phyloP scores from a whole-genome alignment of 345 rosid species.

The Brassica carinata region DNA sequence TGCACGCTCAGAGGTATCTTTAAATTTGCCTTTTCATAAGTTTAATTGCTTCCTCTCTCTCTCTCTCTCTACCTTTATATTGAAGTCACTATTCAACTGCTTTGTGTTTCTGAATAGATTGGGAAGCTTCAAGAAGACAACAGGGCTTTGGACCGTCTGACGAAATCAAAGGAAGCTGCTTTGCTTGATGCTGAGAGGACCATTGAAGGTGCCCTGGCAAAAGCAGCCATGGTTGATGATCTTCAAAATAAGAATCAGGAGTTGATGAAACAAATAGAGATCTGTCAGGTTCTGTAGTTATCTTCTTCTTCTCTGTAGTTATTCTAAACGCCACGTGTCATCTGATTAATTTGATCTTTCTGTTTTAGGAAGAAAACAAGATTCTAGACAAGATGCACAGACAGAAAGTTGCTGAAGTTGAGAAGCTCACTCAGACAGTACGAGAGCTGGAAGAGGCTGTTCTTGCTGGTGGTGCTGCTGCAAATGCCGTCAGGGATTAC shows the following conservation, averaged over 20 bases:
- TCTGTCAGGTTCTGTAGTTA: slow-evolving; percentile 77
- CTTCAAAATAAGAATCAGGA: slow-evolving; percentile 99
- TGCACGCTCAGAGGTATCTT: slow-evolving; percentile 82
- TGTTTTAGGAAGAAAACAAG: slow-evolving; percentile 92
- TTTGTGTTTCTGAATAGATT: slow-evolving; percentile 57
- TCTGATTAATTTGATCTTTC: not conserved
- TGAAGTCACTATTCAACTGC: not conserved
- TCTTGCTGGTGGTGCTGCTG: slow-evolving; percentile 99
- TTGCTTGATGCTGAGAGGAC: slow-evolving; percentile 97
- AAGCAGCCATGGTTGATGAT: slow-evolving; percentile 99
- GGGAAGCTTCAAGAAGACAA: slow-evolving; percentile 99
- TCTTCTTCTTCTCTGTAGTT: not conserved
- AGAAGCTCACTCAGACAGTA: slow-evolving; percentile 97
- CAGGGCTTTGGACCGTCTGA: slow-evolving; percentile 95
- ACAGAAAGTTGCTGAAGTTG: slow-evolving; percentile 98
- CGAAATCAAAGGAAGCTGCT: slow-evolving; percentile 97
- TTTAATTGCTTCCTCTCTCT: not conserved
- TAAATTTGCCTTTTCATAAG: not conserved
- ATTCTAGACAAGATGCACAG: slow-evolving; percentile 98
- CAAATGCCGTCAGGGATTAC: slow-evolving; percentile 98
- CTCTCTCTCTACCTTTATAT: not conserved
- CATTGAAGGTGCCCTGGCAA: slow-evolving; percentile 85
- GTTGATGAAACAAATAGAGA: slow-evolving; percentile 94
- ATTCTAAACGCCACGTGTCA: not conserved
- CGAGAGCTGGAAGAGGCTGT: slow-evolving; percentile 99